Evolutionary conservation across 805 yeast species (phyloP), one percentile per base, ranked within the genome.

Genomic region (Wickerhamiella alocasiicola): DNA sequence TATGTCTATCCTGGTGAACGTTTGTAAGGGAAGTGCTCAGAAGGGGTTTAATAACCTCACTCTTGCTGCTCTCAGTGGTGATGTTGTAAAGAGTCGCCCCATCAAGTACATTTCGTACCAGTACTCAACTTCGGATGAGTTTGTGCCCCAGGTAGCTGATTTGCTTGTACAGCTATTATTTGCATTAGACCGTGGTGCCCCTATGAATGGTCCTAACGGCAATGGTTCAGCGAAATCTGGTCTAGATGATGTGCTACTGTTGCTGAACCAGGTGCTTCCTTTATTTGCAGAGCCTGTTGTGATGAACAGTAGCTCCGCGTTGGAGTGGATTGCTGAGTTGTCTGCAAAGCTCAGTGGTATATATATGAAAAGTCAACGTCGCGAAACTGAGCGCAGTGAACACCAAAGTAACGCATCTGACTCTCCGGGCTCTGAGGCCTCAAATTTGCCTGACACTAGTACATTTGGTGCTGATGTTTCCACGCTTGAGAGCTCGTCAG

Each of bases 301-400:
- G 12, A 9, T 12, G 12, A 24, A 34, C 20, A 40, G 31, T 28
- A 32, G 33, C 30, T 28, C 31, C 7, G 30, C 25, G 6, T 39
- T 40, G 20, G 37, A 36, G 16, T 20, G 39, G 29, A 25, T 40
- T n/a, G 26, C 23, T 26, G 31, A 34, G 17, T 15, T 40, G 21
- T 12, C 23, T 9, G 30, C 38, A 5, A 11, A 13, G 19, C n/a
- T 17, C 4, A 25, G 38, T 12, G 38, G 6, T 6, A 5, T 17
- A 16, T 25, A 34, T 9, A 9, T 9, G 9, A 24, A 16, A 19
- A 11, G 11, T 7, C 26, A 23, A 23, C 9, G 11, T 7, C 7
- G 26, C 7, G 9, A 7, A 7, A 7, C 26, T 23, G 26, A 23
- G 11, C n/a, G n/a, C n/a, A n/a, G n/a, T n/a, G 26, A 23, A 7